Percentiles rank a stretch among this genome's conserved stretches.
These are phyloP conservation scores for Gnetum montanum DNA, from an alignment of 75 land plant genomes.

Conservation along the genomic window DNA sequence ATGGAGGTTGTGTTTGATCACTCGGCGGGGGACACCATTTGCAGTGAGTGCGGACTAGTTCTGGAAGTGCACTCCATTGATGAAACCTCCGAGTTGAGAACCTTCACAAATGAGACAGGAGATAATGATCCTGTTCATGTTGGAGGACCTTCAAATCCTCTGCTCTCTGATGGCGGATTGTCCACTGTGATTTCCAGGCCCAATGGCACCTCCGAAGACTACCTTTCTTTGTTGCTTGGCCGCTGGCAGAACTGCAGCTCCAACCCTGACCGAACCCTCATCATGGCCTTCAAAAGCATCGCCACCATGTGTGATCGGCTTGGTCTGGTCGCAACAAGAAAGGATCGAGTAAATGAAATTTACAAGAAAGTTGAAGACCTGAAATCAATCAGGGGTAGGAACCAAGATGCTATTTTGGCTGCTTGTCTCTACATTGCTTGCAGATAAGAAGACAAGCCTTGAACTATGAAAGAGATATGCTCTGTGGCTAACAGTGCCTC, in stretches of 20 bases:
- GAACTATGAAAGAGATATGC: constrained; percentile 59
- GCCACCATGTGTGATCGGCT: constrained; percentile 35
- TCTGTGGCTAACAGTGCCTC: constrained; percentile 19
- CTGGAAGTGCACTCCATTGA: constrained; percentile 85
- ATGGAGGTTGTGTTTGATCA: constrained; percentile 91
- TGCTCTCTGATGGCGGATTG: constrained; percentile 41
- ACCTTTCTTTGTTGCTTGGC: constrained; percentile 21
- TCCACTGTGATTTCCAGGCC: constrained; percentile 33
- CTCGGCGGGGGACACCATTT: constrained; percentile 87
- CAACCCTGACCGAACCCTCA: constrained; percentile 31
- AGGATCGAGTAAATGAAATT: constrained; percentile 94
- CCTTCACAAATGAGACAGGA: constrained; percentile 18
- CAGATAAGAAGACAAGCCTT: constrained; percentile 83
- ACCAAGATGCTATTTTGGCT: constrained; percentile 94
- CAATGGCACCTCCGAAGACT: constrained; percentile 24
- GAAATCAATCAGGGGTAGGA: constrained; percentile 82
- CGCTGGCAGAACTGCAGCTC: constrained; percentile 32
- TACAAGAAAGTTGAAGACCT: constrained; percentile 92
- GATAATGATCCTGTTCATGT: constrained; percentile 34
- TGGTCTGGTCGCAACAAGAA: background rate
- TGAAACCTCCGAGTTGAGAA: constrained; percentile 97
- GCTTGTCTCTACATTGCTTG: constrained; percentile 97
- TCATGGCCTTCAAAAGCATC: constrained; percentile 29
- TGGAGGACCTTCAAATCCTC: constrained; percentile 36
- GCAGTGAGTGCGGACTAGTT: constrained; percentile 87